Evolutionary conservation across 169 alveolate species (phyloP), one percentile per base, ranked within the genome.

Genomic region (Plasmodium fragile): DNA sequence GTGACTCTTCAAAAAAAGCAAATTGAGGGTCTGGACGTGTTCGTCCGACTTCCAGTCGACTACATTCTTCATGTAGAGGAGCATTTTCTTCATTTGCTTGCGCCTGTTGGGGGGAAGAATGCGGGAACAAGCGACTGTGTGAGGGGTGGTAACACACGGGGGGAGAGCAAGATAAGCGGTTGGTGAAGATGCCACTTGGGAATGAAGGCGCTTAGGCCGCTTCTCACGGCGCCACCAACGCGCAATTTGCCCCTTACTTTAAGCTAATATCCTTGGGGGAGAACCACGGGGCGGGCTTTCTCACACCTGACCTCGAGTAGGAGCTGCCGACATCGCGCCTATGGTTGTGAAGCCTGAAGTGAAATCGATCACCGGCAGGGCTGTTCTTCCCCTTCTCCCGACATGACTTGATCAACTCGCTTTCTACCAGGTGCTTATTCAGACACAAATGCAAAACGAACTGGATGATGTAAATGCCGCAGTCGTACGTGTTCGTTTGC

Each of bases 401-500:
- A 59, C 36, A 79, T 5, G 94, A 89, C 4, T 71, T 81, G 6
- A 93, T 92, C 13, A 95, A 28, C 53, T 89, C 83, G 16, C 41
- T 75, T 65, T 89, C 84, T 28, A 95, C 89, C 70, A 79, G 49
- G 36, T 79, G 91, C 22, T 32, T 41, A 43, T 95, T 92, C 36
- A 73, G 18, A n/a, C 92, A 81, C 70, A 95, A 59, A 93, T 95
- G 92, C 32, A 87, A 75, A 41, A 95, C 89, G 70, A 92, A 95
- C 30, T 95, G 94, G 43, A 95, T 83, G 36, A 95, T 89, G 81
- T 92, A 95, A 36, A 95, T 90, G 4, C 96, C 96, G 53, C 96
- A 95, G 65, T 95, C 96, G 72, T 95, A 90, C 0, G 95, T 95
- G 43, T 95, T 95, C 36, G 92, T 81, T 78, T 95, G 96, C 28